Conservation (phyloP, 2,329 filamentous ascomycete genomes). For the Alternaria sp. region DNA sequence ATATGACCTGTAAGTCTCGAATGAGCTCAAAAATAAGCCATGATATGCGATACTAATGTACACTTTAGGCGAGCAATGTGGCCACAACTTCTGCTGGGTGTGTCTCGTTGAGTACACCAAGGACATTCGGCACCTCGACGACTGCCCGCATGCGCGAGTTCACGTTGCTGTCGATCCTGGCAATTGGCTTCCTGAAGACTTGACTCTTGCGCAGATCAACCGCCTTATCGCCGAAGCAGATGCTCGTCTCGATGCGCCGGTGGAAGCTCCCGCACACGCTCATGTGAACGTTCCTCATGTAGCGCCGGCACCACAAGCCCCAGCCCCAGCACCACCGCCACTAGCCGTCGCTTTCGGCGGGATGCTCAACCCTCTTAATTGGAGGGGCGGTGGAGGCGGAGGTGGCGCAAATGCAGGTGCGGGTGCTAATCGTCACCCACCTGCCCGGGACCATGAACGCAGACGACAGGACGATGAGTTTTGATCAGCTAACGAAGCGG, state of each 20-base stretch:
- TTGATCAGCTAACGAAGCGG: not conserved
- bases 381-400: not conserved
- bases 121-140: conserved; percentile 4
- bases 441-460: not conserved
- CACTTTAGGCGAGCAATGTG: conserved; percentile 18
- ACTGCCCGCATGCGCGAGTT: conserved; percentile 14
- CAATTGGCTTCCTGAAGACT: conserved; percentile 15
- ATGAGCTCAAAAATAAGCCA: not conserved
- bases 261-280: not conserved
- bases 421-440: not conserved
- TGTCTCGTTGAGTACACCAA: conserved; percentile 19
- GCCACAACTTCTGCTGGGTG: conserved; percentile 32
- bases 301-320: no score
- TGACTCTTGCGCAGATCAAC: conserved; percentile 13
- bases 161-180: conserved; percentile 19
- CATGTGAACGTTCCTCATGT: not conserved
- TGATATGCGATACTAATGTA: not conserved
- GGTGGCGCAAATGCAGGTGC: no score
- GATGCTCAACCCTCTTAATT: not conserved
- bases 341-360: not conserved
- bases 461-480: not conserved
- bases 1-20: conserved; percentile 31
- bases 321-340: not conserved
- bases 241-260: not conserved
- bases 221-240: conserved; percentile 2